Percentiles rank a stretch among this genome's conserved stretches.
These are phyloP conservation scores for Mercurialis annua DNA, from an alignment of 345 rosid genomes.

Conservation along the genomic window DNA sequence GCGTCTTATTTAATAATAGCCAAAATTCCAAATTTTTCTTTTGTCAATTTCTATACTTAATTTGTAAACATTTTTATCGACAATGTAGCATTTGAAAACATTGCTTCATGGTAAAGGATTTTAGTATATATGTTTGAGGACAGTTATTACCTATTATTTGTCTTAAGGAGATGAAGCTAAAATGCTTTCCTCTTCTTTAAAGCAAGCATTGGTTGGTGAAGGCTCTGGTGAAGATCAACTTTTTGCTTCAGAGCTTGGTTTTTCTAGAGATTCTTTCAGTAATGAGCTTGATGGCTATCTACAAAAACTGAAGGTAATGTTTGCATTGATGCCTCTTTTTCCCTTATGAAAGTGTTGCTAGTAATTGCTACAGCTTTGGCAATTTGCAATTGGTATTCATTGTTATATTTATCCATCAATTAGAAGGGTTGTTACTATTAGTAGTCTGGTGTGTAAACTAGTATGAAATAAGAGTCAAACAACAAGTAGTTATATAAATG, in stretches of 20 bases:
- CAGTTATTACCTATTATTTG: neutral
- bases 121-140: neutral
- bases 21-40: too few relatives aligned
- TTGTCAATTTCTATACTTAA: too few relatives aligned
- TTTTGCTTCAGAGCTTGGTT: slow-evolving; percentile 56
- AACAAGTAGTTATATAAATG: neutral
- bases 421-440: neutral
- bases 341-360: neutral
- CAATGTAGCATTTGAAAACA: too few relatives aligned
- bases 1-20: neutral
- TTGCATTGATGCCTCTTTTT: neutral
- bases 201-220: slow-evolving; percentile 99
- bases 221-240: slow-evolving; percentile 83
- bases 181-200: slow-evolving; percentile 15
- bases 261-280: slow-evolving; percentile 47
- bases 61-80: too few relatives aligned
- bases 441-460: neutral
- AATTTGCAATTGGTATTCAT: neutral
- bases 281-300: slow-evolving; percentile 66
- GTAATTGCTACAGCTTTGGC: neutral
- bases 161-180: neutral
- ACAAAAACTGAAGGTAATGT: slow-evolving; percentile 63
- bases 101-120: too few relatives aligned
- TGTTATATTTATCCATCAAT: neutral
- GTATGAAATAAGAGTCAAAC: neutral